These are phyloP conservation scores for Bryoglossum gracile DNA, from an alignment of 495 filamentous ascomycete species.

Conservation along the genomic window DNA sequence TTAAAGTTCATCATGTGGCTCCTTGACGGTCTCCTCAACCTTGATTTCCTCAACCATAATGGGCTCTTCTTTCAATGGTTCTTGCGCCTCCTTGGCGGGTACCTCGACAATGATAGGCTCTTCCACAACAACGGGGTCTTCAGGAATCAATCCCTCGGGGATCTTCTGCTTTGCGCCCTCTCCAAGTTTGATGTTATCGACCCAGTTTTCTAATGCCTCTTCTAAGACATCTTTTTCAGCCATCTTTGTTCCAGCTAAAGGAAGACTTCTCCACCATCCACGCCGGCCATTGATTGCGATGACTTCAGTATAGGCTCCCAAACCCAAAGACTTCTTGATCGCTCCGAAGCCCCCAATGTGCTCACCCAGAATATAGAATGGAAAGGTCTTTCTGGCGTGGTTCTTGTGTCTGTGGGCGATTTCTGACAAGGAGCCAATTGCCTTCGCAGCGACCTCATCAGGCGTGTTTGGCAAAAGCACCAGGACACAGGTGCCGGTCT, in stretches of 20 bases:
- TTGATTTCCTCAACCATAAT: slow-evolving; percentile 6
- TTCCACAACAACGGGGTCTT: slow-evolving; percentile 30
- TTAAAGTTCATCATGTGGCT: slow-evolving; percentile 23
- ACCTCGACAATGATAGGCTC: too few species aligned
- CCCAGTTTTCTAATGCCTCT: slow-evolving; percentile 68
- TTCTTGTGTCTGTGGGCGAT: slow-evolving; percentile 65
- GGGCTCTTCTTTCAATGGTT: slow-evolving; percentile 1
- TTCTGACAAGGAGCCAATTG: slow-evolving; percentile 60
- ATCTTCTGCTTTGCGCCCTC: slow-evolving; percentile 77
- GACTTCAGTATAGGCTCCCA: slow-evolving; percentile 54
- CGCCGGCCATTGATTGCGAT: slow-evolving; percentile 78
- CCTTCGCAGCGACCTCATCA: slow-evolving; percentile 47
- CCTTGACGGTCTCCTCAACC: slow-evolving; percentile 15
- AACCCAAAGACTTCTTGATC: slow-evolving; percentile 53
- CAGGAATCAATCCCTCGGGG: slow-evolving; percentile 59
- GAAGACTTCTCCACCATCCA: slow-evolving; percentile 76
- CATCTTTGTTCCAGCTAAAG: slow-evolving; percentile 4
- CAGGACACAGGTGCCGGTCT: slow-evolving; percentile 80
- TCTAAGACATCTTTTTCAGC: slow-evolving; percentile 46
- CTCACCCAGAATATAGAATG: slow-evolving; percentile 67
- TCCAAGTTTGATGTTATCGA: slow-evolving; percentile 80
- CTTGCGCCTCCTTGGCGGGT: background rate
- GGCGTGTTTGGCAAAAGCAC: slow-evolving; percentile 58
- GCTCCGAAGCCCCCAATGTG: slow-evolving; percentile 48
- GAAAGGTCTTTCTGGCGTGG: slow-evolving; percentile 63